Evolutionary conservation across 1,139 yeast genomes (phyloP).

Genomic region (Pichia sp.): DNA sequence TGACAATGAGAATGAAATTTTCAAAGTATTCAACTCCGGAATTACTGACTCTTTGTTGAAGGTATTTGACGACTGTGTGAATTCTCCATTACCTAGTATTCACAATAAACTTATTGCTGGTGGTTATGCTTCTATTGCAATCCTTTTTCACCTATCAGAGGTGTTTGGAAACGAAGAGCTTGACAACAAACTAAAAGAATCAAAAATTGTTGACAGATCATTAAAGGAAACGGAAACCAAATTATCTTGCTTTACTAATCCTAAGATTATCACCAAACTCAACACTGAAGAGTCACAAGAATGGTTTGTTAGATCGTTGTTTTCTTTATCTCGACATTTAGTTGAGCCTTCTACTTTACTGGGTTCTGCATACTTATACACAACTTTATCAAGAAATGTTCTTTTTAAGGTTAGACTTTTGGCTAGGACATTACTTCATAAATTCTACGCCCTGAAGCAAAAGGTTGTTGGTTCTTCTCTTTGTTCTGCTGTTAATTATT

Average conservation of each 20-base stretch:
- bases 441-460: conserved; percentile 29
- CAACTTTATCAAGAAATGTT: conserved; percentile 39
- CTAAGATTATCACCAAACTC: conserved; percentile 49
- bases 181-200: conserved; percentile 17
- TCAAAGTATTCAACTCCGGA: conserved; percentile 25
- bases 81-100: conserved; percentile 47
- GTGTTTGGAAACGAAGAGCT: conserved; percentile 13
- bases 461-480: conserved; percentile 28
- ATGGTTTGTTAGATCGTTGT: conserved; percentile 52
- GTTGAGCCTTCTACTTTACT: conserved; percentile 19
- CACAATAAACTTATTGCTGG: conserved; percentile 46
- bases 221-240: conserved; percentile 36
- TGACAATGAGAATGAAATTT: conserved; percentile 3
- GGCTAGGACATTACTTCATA: conserved; percentile 33
- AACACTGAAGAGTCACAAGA: conserved; percentile 39
- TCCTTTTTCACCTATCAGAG: conserved; percentile 15
- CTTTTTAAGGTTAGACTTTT: conserved; percentile 35
- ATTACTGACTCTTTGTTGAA: conserved; percentile 33
- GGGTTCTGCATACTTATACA: conserved; percentile 45
- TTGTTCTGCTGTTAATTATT: conserved; percentile 29
- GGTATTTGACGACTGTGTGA: conserved; percentile 41
- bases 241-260: conserved; percentile 40
- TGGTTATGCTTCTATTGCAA: conserved; percentile 40
- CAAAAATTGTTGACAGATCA: conserved; percentile 29
- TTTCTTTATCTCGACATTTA: conserved; percentile 16